Evolutionary conservation across 129 eudicot genomes (phyloP).

Genomic region (Pulicaria dysenterica): DNA sequence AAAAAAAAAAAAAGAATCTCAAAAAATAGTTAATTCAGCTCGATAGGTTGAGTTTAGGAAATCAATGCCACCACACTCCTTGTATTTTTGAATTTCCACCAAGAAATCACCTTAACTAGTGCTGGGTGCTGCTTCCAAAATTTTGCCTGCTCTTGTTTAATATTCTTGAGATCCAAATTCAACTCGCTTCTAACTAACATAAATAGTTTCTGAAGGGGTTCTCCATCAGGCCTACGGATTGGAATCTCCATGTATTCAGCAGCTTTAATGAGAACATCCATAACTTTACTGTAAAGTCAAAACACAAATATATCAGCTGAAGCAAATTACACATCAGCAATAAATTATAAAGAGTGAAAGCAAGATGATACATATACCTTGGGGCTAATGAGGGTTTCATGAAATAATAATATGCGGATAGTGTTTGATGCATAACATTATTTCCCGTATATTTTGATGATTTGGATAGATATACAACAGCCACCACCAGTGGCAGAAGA

Average conservation of each 20-base stretch:
- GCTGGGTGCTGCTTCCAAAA: slow-evolving; percentile 96
- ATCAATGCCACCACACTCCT: not conserved
- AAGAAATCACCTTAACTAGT: slow-evolving; percentile 67
- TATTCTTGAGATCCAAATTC: slow-evolving; percentile 85
- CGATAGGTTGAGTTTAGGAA: not conserved
- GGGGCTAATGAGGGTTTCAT: slow-evolving; percentile 99
- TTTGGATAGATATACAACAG: slow-evolving; percentile 70
- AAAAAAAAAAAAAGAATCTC: no score
- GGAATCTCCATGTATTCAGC: slow-evolving; percentile 92
- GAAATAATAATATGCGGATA: slow-evolving; percentile 67
- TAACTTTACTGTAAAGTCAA: slow-evolving; percentile 71
- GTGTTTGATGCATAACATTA: slow-evolving; percentile 84
- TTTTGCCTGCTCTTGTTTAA: slow-evolving; percentile 91
- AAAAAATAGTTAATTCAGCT: not conserved
- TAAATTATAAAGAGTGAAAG: slow-evolving; percentile 1
- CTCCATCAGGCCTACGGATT: slow-evolving; percentile 80
- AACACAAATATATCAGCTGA: slow-evolving; percentile 2
- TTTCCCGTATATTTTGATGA: slow-evolving; percentile 89
- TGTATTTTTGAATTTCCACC: not conserved
- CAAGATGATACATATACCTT: slow-evolving; percentile 48
- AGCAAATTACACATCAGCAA: not conserved
- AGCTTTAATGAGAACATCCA: slow-evolving; percentile 90
- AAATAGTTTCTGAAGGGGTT: slow-evolving; percentile 90
- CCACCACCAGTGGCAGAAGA: slow-evolving; percentile 78
- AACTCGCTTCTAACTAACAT: slow-evolving; percentile 78